Percentiles rank a stretch among this genome's conserved stretches.
Evolutionary conservation across 768 basidiomycete genomes (phyloP).

Genomic region (Leccinum longicurvipes): DNA sequence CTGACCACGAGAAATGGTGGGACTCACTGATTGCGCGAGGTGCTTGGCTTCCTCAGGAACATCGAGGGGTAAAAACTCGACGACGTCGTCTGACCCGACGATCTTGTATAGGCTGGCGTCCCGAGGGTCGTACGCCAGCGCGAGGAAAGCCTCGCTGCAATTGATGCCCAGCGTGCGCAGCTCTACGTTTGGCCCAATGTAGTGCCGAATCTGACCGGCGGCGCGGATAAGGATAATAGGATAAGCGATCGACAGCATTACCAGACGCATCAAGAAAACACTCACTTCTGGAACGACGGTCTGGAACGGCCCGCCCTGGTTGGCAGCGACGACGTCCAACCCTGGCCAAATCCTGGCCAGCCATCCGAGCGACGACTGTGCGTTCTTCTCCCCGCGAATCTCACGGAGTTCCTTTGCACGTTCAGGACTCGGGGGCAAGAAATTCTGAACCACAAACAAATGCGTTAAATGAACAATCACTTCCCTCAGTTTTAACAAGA

Average conservation of each 20-base stretch:
- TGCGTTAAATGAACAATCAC: too few species aligned
- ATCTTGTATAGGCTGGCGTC: constrained; percentile 23
- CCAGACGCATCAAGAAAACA: neutral
- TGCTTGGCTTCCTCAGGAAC: constrained; percentile 20
- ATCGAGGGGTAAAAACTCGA: constrained; percentile 19
- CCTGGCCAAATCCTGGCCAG: constrained; percentile 21
- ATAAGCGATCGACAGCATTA: neutral
- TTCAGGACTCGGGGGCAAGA: constrained; percentile 13
- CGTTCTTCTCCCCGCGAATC: neutral
- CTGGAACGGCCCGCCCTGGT: constrained; percentile 22
- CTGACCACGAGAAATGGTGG: neutral
- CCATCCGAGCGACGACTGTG: constrained; percentile 12
- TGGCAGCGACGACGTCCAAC: constrained; percentile 13
- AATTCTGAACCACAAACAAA: constrained; percentile 7
- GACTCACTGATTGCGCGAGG: constrained; percentile 16
- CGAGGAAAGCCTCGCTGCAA: constrained; percentile 23
- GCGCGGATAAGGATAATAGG: neutral
- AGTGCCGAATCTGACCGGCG: constrained; percentile 10
- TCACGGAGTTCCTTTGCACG: constrained; percentile 17
- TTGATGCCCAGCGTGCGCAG: constrained; percentile 20
- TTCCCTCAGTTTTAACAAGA: neutral
- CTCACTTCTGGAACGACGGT: constrained; percentile 22
- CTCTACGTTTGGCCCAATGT: constrained; percentile 20
- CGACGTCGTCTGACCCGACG: constrained; percentile 23
- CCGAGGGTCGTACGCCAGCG: constrained; percentile 20